Percentiles rank a stretch among this genome's conserved stretches.
Conservation (phyloP, 768 basidiomycete species). For the Lentinus brumalis region DNA sequence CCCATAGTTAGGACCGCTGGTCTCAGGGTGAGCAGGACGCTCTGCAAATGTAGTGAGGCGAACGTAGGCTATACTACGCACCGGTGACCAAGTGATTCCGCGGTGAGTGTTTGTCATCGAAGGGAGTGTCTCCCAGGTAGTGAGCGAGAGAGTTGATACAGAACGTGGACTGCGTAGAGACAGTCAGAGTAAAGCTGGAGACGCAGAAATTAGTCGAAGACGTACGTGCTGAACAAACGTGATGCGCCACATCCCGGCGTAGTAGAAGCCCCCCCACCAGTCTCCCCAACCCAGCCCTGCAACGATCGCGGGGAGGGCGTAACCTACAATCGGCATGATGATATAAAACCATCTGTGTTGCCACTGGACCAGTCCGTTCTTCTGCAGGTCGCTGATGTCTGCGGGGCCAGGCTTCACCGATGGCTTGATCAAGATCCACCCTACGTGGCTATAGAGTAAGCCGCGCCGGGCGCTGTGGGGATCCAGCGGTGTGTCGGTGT, state of each 20-base stretch:
- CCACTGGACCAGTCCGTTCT: slow-evolving; percentile 50
- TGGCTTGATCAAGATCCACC: slow-evolving; percentile 57
- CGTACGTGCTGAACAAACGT: slow-evolving; percentile 54
- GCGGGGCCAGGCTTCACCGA: slow-evolving; percentile 49
- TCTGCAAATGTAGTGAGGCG: too few relatives aligned
- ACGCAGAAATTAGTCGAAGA: slow-evolving; percentile 1
- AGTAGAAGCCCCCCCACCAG: slow-evolving; percentile 55
- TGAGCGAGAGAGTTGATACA: slow-evolving; percentile 63
- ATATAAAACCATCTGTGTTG: slow-evolving; percentile 51
- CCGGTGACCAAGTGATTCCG: slow-evolving; percentile 50
- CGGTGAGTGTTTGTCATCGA: slow-evolving; percentile 57
- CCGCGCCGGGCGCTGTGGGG: slow-evolving; percentile 58
- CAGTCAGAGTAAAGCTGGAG: too few relatives aligned
- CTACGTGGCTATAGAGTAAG: slow-evolving; percentile 50
- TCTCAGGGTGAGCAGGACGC: not conserved
- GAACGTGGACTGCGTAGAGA: slow-evolving; percentile 44
- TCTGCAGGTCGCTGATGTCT: slow-evolving; percentile 50
- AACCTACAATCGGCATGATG: slow-evolving; percentile 47
- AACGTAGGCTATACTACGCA: not conserved
- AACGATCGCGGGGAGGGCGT: slow-evolving; percentile 48
- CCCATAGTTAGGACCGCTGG: slow-evolving; percentile 54
- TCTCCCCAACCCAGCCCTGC: slow-evolving; percentile 56
- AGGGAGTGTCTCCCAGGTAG: slow-evolving; percentile 57
- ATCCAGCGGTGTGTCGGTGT: slow-evolving; percentile 59
- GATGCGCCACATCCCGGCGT: slow-evolving; percentile 49